These are phyloP conservation scores for Lenwebbia sp. DNA, from an alignment of 345 rosid genomes.

Conservation along the genomic window DNA sequence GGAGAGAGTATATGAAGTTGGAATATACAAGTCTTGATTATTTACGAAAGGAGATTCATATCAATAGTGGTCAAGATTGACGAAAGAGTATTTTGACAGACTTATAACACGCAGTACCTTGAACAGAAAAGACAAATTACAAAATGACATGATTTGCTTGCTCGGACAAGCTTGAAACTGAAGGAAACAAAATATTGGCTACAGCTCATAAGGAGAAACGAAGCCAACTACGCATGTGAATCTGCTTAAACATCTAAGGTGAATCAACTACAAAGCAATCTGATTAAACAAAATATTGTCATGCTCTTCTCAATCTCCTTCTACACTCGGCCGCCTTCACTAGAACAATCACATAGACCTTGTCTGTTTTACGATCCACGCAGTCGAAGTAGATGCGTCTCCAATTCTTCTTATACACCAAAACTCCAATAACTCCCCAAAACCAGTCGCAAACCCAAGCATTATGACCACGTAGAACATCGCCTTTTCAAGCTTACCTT, in stretches of 20 bases:
- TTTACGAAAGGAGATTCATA: too few relatives aligned
- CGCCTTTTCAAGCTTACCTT: neutral
- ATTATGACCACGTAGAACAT: neutral
- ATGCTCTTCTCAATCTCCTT: neutral
- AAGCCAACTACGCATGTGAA: too few relatives aligned
- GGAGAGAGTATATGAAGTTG: too few relatives aligned
- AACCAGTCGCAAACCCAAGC: neutral
- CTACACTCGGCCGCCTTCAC: neutral
- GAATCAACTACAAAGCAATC: too few relatives aligned
- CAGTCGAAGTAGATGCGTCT: neutral
- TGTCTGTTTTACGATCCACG: neutral
- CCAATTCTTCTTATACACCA: conserved; percentile 3
- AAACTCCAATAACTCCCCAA: conserved; percentile 1
- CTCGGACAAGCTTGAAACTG: neutral
- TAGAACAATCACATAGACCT: neutral
- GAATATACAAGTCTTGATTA: too few relatives aligned
- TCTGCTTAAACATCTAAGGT: neutral
- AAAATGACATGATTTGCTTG: neutral
- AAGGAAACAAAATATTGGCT: neutral
- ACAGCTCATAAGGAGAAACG: too few relatives aligned
- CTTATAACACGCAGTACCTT: neutral
- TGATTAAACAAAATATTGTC: too few relatives aligned
- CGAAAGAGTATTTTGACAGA: too few relatives aligned
- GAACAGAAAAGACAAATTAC: too few relatives aligned
- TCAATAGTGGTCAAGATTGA: too few relatives aligned